Conservation (phyloP, 2,329 filamentous ascomycete genomes). For the Fusarium fujikuroi region DNA sequence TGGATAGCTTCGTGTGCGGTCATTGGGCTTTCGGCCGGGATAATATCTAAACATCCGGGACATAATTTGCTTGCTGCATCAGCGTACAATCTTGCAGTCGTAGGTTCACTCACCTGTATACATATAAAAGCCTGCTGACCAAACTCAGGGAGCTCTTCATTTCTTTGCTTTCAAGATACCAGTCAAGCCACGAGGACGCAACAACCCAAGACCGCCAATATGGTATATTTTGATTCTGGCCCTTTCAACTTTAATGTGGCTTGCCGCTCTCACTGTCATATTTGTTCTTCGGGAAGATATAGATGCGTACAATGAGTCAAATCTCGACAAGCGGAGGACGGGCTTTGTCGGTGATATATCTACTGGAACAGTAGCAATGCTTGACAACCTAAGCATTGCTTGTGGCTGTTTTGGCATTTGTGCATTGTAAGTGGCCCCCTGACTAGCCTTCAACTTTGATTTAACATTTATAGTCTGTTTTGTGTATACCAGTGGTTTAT, state of each 20-base stretch:
- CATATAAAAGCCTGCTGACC: not conserved
- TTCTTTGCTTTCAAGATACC: conserved; percentile 13
- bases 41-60: conserved; percentile 28
- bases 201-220: conserved; percentile 5
- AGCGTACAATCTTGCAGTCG: conserved; percentile 24
- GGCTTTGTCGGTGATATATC: conserved; percentile 6
- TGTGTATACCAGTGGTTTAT: conserved; percentile 26
- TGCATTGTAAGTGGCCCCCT: conserved; percentile 11
- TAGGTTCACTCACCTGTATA: not conserved
- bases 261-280: conserved; percentile 14
- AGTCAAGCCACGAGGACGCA: conserved; percentile 1
- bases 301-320: conserved; percentile 3
- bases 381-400: conserved; percentile 25
- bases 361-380: conserved; percentile 8
- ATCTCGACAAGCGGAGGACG: not conserved
- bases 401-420: conserved; percentile 32
- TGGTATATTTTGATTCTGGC: conserved; percentile 24
- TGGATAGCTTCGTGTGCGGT: conserved; percentile 25
- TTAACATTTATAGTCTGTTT: not conserved
- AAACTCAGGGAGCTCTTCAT: conserved; percentile 14
- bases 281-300: conserved; percentile 15
- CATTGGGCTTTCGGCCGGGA: conserved; percentile 25
- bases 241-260: conserved; percentile 15
- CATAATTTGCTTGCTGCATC: conserved; percentile 18
- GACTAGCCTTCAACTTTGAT: fast-evolving